These are phyloP conservation scores for Cystofilobasidium capitatum DNA, from an alignment of 768 basidiomycete genomes.

Conservation along the genomic window DNA sequence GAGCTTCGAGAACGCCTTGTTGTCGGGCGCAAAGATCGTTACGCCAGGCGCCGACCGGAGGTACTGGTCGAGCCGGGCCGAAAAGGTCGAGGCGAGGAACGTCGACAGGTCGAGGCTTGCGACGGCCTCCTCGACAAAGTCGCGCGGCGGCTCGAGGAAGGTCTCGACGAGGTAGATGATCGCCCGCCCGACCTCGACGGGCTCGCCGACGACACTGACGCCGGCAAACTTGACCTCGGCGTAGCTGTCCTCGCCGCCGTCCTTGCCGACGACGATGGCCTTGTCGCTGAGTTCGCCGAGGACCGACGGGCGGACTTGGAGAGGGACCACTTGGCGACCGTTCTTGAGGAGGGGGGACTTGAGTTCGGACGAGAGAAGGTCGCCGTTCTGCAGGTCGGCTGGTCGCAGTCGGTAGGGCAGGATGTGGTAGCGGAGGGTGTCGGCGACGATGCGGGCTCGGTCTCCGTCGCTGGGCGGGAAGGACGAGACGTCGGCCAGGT, in stretches of 20 bases:
- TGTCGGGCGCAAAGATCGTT: constrained; percentile 77
- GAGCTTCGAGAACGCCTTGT: constrained; percentile 75
- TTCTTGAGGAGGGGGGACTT: constrained; percentile 37
- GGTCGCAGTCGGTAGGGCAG: constrained; percentile 68
- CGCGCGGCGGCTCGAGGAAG: constrained; percentile 69
- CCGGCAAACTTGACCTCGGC: constrained; percentile 67
- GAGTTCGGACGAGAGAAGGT: constrained; percentile 71
- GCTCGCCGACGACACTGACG: constrained; percentile 65
- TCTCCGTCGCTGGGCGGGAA: neutral
- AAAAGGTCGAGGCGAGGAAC: constrained; percentile 82
- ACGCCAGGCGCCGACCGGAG: constrained; percentile 55
- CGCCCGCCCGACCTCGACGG: constrained; percentile 65
- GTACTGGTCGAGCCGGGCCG: constrained; percentile 66
- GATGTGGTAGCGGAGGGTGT: constrained; percentile 78
- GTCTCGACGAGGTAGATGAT: constrained; percentile 82
- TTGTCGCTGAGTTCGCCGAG: constrained; percentile 31
- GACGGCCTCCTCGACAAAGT: constrained; percentile 68
- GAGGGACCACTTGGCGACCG: constrained; percentile 43
- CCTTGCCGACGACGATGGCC: constrained; percentile 22
- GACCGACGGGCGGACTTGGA: constrained; percentile 22
- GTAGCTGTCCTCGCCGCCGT: constrained; percentile 36
- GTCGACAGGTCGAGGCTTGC: constrained; percentile 75
- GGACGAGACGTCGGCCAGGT: constrained; percentile 47
- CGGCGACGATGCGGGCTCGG: constrained; percentile 45
- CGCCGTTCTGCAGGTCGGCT: constrained; percentile 59